A percentile compares a stretch with the other conserved stretches of the same genome.
Evolutionary conservation across 108 stramenopile species (phyloP).

Genomic region (Discostella pseudostelligera): DNA sequence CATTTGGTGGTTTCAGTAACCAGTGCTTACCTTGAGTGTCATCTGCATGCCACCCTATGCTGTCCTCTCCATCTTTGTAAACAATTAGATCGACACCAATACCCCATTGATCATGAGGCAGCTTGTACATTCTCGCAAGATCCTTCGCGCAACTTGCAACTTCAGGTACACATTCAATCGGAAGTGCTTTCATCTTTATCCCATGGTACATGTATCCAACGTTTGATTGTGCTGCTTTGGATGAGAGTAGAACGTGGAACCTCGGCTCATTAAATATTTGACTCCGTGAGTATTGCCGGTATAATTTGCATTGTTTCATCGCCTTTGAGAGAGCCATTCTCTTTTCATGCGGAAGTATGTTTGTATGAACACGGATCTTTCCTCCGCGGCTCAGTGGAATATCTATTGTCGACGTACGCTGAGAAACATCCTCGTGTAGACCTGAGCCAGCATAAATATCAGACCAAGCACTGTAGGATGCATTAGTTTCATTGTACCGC

Average conservation of each 20-base stretch:
- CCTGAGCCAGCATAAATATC: slow-evolving; percentile 8
- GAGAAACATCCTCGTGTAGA: too few species aligned
- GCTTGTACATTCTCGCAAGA: slow-evolving; percentile 10
- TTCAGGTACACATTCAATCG: slow-evolving; percentile 21
- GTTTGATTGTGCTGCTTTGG: slow-evolving; percentile 10
- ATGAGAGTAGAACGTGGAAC: slow-evolving; percentile 40
- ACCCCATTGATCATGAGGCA: slow-evolving; percentile 31
- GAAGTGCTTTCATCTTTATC: slow-evolving; percentile 30
- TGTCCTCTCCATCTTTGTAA: slow-evolving; percentile 53
- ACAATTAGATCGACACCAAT: slow-evolving; percentile 55
- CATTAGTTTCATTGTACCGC: not conserved
- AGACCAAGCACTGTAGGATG: slow-evolving; percentile 6
- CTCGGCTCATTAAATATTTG: slow-evolving; percentile 32
- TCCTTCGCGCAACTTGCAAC: slow-evolving; percentile 16
- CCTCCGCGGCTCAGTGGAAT: slow-evolving; percentile 35
- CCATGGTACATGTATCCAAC: slow-evolving; percentile 34
- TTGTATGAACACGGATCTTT: slow-evolving; percentile 13
- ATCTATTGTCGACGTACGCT: not conserved
- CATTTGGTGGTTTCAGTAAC: not conserved
- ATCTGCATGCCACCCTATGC: slow-evolving; percentile 63
- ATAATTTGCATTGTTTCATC: slow-evolving; percentile 35
- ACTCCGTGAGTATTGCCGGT: slow-evolving; percentile 27
- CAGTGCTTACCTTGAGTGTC: slow-evolving; percentile 40
- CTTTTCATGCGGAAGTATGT: slow-evolving; percentile 15
- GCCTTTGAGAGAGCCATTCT: slow-evolving; percentile 13